phyloP scores from a whole-genome alignment of 768 basidiomycete species.

The Rhodotorula graminis region DNA sequence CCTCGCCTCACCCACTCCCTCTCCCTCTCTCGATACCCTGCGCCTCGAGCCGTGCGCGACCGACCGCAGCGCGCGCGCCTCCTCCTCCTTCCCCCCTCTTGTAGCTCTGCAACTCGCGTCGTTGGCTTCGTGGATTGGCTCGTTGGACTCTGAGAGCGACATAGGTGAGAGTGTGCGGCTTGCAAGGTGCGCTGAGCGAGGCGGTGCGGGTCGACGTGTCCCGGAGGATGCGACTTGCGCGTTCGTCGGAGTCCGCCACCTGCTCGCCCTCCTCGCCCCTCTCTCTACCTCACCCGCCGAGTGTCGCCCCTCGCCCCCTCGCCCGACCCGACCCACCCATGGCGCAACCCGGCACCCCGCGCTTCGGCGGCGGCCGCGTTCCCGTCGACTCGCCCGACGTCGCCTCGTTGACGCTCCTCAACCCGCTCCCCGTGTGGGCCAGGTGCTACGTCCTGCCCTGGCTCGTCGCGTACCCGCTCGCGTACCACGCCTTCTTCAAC shows the following conservation, averaged over 20 bases:
- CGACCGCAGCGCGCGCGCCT: background rate
- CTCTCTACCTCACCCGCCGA: too few species aligned
- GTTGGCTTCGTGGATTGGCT: background rate
- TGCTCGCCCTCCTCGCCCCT: too few species aligned
- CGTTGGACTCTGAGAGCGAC: too few species aligned
- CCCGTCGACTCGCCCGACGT: constrained; percentile 26
- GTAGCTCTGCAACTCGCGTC: background rate
- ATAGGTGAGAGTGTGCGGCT: too few species aligned
- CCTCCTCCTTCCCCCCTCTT: too few species aligned
- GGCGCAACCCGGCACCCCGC: background rate
- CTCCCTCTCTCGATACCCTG: background rate
- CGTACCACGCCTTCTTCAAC: constrained; percentile 77
- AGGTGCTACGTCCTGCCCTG: constrained; percentile 49
- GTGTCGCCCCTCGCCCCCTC: too few species aligned
- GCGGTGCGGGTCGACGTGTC: too few species aligned
- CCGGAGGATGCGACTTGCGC: too few species aligned
- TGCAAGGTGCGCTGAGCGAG: too few species aligned
- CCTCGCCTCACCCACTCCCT: too few species aligned
- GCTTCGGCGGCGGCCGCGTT: constrained; percentile 11
- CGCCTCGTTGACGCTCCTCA: constrained; percentile 4
- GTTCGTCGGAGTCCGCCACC: too few species aligned
- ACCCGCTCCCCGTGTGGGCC: constrained; percentile 42
- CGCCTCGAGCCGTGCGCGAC: background rate
- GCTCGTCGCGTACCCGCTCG: constrained; percentile 48
- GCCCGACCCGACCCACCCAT: background rate